Base-by-base conservation (phyloP, 202 grass and related monocot species). In the Hordeum pubiflorum region DNA sequence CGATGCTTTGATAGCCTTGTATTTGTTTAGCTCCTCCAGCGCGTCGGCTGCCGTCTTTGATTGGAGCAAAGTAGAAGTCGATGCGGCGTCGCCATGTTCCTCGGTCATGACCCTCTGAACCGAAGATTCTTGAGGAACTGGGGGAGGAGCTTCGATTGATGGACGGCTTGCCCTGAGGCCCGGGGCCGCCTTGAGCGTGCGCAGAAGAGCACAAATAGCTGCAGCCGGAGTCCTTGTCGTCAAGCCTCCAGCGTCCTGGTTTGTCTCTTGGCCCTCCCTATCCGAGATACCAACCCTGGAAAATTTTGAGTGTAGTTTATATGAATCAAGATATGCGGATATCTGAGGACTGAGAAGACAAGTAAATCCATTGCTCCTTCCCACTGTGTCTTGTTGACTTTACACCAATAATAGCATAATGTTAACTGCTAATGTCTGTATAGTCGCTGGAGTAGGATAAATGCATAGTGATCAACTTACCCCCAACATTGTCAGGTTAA, bases 11-110 rank as follows among this genome's bases (percentile, higher is more conserved):
- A 91, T 74, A 43, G 87, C 81, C 40, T 76, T 84, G 87, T 89
- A 94, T 59, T 20, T 83, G 37, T 85, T 91, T 75, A 97, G 87
- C 77, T 94, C 94, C 81, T 94, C 79, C 72, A 92, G 87, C 4
- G 81, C 91, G 7, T 97, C 84, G 0, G 84, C 81, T 67, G 84
- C 84, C 0, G 94, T 92, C 67, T 76, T 91, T 20, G 86, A 79
- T 40, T 56, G 79, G 54, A 83, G 58, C n/a, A 60, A 44, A n/a
- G 40, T 10, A 5, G 87, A 68, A 37, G 34, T 33, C 5, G 17
- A 55, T 69, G 65, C 10, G 0, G n/a, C 3, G 15, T n/a, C 58
- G n/a, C 68, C 72, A 56, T 74, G 79, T 89, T 89, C 89, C 75
- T 89, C 81, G 0, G 55, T 81, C 86, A 76, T 17, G 69, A 85